A percentile compares a stretch with the other conserved stretches of the same genome.
phyloP scores from a whole-genome alignment of 2,329 filamentous ascomycete species.

The Pestalotiopsis sp. region DNA sequence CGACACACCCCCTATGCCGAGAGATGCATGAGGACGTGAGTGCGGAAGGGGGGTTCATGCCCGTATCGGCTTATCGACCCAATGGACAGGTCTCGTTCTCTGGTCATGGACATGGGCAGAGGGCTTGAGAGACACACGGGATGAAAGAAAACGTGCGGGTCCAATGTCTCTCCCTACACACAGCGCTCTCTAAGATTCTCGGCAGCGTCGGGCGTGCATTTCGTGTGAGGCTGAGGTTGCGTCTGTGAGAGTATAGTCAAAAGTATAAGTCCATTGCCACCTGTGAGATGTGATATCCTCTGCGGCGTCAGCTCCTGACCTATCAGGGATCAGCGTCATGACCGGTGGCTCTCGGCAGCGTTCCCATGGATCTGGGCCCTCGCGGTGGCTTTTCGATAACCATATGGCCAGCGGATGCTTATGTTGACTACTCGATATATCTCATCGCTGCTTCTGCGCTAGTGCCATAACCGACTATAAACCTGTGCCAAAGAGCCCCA shows the following conservation, averaged over 20 bases:
- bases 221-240: conserved; percentile 5
- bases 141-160: neutral
- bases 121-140: neutral
- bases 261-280: neutral
- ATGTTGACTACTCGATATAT: neutral
- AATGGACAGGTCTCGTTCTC: neutral
- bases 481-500: neutral
- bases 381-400: neutral
- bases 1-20: neutral
- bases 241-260: neutral
- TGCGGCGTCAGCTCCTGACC: neutral
- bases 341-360: neutral
- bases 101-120: neutral
- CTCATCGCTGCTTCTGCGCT: neutral
- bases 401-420: neutral
- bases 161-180: neutral
- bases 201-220: neutral
- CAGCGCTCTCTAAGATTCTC: neutral
- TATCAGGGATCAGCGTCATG: neutral
- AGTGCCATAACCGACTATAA: neutral
- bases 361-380: neutral
- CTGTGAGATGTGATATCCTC: neutral
- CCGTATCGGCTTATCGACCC: neutral
- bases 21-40: neutral
- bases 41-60: neutral